Base-by-base conservation (phyloP, 352 stramenopile species). In the Phytopythium ostracodes region DNA sequence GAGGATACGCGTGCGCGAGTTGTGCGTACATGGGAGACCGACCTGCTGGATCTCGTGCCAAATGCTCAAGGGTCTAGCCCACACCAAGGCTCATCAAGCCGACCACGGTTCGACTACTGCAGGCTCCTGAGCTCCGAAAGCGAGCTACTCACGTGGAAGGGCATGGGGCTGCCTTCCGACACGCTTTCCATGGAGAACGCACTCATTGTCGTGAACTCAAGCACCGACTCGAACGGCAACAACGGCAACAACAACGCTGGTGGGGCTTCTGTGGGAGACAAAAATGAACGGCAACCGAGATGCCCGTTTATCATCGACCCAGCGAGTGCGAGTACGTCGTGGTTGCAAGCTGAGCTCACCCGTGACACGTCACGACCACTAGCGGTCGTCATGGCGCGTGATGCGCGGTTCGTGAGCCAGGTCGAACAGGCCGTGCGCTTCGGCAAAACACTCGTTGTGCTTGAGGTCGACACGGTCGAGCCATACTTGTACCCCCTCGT, bases 291-390 rank as follows among this genome's bases (percentile, higher is more conserved):
- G 2, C 53, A 59, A 11, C 53, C 53, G 35, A 27, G 35, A 7
- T 96, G 96, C 50, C 92, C 95, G 2, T 98, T 98, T 59, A 97
- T 99, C 62, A 94, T 98, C 51, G 96, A 99, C 54, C 96, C 96
- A 0, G 92, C 92, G 0, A 96, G 79, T 43, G 92, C 94, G 0
- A 86, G 87, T 20, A 94, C 84, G 0, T 66, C 67, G 4, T 99
- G 96, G 96, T 62, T 99, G 9, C 87, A 97, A 73, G 79, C 82
- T 7, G 87, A 98, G 67, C 71, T 98, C 5, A 75, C 84, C 1
- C 92, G 89, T 24, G 89, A 94, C 61, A 91, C 81, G 29, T 91
- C 80, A 0, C 81, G 89, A 8, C 90, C 87, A 0, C 74, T 98
- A 14, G 94, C 97, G 15, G 79, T 96, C 8, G 77, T 98, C 8